Evolutionary conservation across 2,329 filamentous ascomycete genomes (phyloP).

Genomic region (Fusarium subglutinans): DNA sequence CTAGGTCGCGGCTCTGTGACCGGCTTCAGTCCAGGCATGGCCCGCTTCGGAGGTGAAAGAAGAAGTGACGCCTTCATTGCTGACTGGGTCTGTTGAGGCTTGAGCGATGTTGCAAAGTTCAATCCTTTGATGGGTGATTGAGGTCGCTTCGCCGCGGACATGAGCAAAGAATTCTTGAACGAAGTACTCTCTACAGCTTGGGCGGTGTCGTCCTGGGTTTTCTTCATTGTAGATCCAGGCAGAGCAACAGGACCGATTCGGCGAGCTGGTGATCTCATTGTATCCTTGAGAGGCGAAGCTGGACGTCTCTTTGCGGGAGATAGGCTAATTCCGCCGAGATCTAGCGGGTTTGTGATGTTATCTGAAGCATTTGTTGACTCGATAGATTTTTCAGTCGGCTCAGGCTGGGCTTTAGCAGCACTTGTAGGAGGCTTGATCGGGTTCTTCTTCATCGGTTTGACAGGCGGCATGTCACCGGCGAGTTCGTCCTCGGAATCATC

Average conservation of each 20-base stretch:
- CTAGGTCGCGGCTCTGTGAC: slow-evolving; percentile 42
- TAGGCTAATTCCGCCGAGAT: slow-evolving; percentile 52
- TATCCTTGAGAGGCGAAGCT: slow-evolving; percentile 63
- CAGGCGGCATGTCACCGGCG: slow-evolving; percentile 59
- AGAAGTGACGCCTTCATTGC: slow-evolving; percentile 58
- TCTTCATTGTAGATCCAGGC: slow-evolving; percentile 48
- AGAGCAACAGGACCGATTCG: slow-evolving; percentile 46
- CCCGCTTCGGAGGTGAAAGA: slow-evolving; percentile 62
- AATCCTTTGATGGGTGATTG: slow-evolving; percentile 56
- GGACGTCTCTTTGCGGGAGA: slow-evolving; percentile 67
- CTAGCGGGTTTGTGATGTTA: slow-evolving; percentile 47
- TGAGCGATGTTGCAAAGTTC: slow-evolving; percentile 40
- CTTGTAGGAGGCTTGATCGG: slow-evolving; percentile 59
- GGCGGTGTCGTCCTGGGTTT: slow-evolving; percentile 10
- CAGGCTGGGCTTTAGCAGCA: slow-evolving; percentile 18
- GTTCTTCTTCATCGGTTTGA: slow-evolving; percentile 64
- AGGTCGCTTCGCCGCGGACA: slow-evolving; percentile 62
- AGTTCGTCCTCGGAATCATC: slow-evolving; percentile 69
- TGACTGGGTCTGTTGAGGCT: slow-evolving; percentile 46
- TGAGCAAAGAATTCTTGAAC: slow-evolving; percentile 56
- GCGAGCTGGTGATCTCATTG: slow-evolving; percentile 66
- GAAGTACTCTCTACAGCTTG: slow-evolving; percentile 42
- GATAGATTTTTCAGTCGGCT: slow-evolving; percentile 17
- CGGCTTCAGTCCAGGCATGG: slow-evolving; percentile 48
- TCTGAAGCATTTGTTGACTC: slow-evolving; percentile 44